Evolutionary conservation across 805 yeast genomes (phyloP).

Genomic region (Lachancea cidri): DNA sequence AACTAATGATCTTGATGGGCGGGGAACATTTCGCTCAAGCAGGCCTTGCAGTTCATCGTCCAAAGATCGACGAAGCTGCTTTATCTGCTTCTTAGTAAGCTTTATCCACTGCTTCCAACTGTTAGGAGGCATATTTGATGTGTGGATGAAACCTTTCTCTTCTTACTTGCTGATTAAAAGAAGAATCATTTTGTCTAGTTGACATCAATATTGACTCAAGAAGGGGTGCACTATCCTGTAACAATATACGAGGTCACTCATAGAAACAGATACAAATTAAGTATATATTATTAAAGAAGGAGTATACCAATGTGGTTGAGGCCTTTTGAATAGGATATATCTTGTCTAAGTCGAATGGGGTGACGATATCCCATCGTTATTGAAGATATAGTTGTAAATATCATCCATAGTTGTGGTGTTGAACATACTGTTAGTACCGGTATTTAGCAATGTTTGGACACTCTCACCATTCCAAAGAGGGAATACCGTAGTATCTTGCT

Average conservation of each 20-base stretch:
- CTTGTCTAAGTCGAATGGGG: too few relatives aligned
- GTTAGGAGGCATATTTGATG: constrained; percentile 16
- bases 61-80: constrained; percentile 17
- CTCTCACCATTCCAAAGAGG: constrained; percentile 8
- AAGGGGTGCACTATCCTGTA: too few relatives aligned
- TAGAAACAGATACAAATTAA: too few relatives aligned
- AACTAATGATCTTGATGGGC: constrained; percentile 11
- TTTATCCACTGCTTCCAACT: constrained; percentile 22
- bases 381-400: constrained; percentile 27
- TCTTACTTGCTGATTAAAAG: background rate
- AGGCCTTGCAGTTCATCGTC: constrained; percentile 16
- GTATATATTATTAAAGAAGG: too few relatives aligned
- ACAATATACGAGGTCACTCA: too few relatives aligned
- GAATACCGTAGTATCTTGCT: constrained; percentile 2
- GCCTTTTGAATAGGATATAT: too few relatives aligned
- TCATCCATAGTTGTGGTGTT: constrained; percentile 32
- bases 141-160: background rate
- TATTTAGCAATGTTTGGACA: constrained; percentile 6
- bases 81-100: constrained; percentile 17
- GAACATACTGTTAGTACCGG: constrained; percentile 16
- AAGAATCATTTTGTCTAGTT: too few relatives aligned
- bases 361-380: constrained; percentile 16
- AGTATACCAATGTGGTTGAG: too few relatives aligned
- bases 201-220: too few relatives aligned
- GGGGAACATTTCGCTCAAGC: constrained; percentile 14